A percentile compares a stretch with the other conserved stretches of the same genome.
These are phyloP conservation scores for Hypoxylon fragiforme DNA, from an alignment of 495 filamentous ascomycete species.

Conservation along the genomic window DNA sequence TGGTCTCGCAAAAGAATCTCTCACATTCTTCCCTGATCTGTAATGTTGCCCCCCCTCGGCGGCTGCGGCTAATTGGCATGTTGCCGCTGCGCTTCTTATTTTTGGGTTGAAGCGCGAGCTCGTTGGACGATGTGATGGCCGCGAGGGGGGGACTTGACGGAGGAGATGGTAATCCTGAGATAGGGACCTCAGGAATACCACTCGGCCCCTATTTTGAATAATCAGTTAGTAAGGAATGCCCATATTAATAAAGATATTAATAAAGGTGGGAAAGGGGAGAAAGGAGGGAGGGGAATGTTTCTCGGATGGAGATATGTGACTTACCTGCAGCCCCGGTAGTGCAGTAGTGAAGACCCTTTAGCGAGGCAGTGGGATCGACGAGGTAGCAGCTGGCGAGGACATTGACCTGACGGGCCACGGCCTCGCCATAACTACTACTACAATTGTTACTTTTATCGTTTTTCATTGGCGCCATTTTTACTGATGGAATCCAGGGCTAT, in stretches of 20 bases:
- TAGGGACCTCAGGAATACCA: constrained; percentile 97
- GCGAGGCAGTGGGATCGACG: constrained; percentile 56
- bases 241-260: constrained; percentile 6
- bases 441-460: constrained; percentile 67
- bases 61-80: constrained; percentile 46
- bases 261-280: not conserved
- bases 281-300: not conserved
- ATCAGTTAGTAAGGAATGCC: too few species aligned
- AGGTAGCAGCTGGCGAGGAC: constrained; percentile 87
- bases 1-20: constrained; percentile 97
- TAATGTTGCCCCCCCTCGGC: constrained; percentile 87
- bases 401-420: constrained; percentile 60
- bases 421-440: constrained; percentile 71
- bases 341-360: constrained; percentile 89
- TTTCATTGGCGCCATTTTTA: constrained; percentile 62
- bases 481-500: constrained; percentile 46
- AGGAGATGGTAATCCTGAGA: constrained; percentile 71
- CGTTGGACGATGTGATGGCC: constrained; percentile 61
- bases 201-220: constrained; percentile 68
- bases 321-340: constrained; percentile 79
- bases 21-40: constrained; percentile 99
- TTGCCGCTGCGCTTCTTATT: constrained; percentile 44
- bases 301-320: constrained; percentile 19
- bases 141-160: constrained; percentile 82
- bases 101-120: constrained; percentile 61